Conservation (phyloP, 2,329 filamentous ascomycete genomes). For the Sporothrix pseudoabietina region DNA sequence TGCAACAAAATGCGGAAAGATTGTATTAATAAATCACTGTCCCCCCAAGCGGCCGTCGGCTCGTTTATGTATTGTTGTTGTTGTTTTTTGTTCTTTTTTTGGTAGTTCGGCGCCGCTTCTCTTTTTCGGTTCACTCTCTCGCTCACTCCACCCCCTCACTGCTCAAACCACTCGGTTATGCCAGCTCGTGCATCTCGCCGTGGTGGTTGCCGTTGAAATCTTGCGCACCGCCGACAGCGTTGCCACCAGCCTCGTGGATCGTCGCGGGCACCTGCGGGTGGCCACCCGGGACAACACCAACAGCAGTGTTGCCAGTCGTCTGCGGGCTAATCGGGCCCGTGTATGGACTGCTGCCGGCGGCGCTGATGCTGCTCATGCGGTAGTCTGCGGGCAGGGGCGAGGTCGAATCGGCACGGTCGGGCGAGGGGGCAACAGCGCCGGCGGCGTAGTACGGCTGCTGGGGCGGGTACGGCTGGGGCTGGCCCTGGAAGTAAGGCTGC, state of each 20-base stretch:
- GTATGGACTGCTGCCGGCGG: constrained; percentile 16
- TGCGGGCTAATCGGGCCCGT: constrained; percentile 31
- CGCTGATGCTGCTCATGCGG: constrained; percentile 32
- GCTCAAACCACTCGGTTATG: constrained; percentile 16
- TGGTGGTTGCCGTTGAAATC: constrained; percentile 33
- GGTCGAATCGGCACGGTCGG: constrained; percentile 30
- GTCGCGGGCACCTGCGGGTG: constrained; percentile 32
- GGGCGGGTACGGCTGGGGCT: constrained; percentile 21
- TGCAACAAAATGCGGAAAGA: constrained; percentile 8
- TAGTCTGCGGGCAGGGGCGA: constrained; percentile 26
- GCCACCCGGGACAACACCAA: not conserved
- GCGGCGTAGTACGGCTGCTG: constrained; percentile 28
- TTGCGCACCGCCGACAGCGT: constrained; percentile 21
- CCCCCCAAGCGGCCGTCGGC: not conserved
- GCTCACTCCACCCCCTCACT: not conserved
- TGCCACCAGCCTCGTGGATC: constrained; percentile 34
- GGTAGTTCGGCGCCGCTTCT: not conserved
- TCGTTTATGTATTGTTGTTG: not conserved
- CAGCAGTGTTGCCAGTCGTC: constrained; percentile 24
- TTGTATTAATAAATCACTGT: not conserved
- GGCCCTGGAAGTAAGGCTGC: constrained; percentile 19
- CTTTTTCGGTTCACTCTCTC: not conserved
- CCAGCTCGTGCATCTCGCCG: constrained; percentile 35
- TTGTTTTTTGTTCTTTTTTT: not conserved
- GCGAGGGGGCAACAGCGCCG: constrained; percentile 12